These are phyloP conservation scores for Acer negundo DNA, from an alignment of 345 rosid species.

Conservation along the genomic window DNA sequence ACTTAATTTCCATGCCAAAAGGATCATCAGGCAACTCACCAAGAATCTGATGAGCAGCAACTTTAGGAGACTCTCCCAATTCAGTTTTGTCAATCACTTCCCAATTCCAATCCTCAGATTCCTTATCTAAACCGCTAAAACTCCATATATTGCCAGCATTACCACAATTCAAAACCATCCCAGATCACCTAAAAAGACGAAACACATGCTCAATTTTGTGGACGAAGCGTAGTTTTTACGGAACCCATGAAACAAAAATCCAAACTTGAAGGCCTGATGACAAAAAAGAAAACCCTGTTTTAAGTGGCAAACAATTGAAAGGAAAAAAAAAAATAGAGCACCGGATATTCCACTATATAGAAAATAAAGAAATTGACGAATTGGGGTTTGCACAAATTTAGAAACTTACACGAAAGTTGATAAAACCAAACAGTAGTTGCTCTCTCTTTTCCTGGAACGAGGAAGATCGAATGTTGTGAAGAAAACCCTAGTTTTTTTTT, in stretches of 20 bases:
- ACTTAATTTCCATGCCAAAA: constrained; percentile 77
- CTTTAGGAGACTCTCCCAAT: constrained; percentile 18
- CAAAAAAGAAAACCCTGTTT: neutral
- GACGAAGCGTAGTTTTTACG: neutral
- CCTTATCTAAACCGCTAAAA: constrained; percentile 26
- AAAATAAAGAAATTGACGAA: neutral
- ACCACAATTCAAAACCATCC: constrained; percentile 23
- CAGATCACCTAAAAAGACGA: neutral
- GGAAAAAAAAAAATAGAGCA: neutral
- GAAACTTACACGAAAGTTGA: neutral
- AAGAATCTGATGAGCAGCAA: constrained; percentile 52
- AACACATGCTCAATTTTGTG: neutral
- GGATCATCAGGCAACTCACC: constrained; percentile 91
- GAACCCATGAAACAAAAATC: neutral
- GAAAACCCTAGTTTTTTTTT: constrained; percentile 11
- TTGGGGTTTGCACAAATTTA: constrained; percentile 4
- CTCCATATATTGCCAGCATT: constrained; percentile 11
- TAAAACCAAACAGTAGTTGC: neutral
- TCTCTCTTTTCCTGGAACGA: neutral
- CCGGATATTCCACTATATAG: no score
- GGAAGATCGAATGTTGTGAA: neutral
- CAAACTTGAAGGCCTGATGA: constrained; percentile 29
- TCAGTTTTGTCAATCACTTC: constrained; percentile 35
- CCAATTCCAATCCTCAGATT: constrained; percentile 21
- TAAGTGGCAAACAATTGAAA: neutral